phyloP scores from a whole-genome alignment of 2,329 filamentous ascomycete genomes.

The Diaporthe humulicola region DNA sequence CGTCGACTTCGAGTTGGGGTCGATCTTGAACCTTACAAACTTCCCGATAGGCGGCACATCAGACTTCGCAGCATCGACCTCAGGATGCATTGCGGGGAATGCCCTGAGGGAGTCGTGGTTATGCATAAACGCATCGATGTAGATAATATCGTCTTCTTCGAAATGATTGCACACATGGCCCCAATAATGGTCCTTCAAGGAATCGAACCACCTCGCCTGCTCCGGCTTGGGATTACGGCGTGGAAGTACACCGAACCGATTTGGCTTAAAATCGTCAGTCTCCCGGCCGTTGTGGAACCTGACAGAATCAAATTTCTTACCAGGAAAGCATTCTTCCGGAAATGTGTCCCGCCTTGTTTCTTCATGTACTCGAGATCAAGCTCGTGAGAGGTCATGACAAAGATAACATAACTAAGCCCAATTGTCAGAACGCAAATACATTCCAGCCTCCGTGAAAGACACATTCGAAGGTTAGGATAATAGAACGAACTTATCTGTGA shows the following conservation, averaged over 20 bases:
- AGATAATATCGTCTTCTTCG: neutral
- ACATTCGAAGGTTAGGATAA: too few species aligned
- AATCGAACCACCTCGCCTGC: conserved; percentile 11
- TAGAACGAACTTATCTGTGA: neutral
- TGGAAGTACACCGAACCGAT: neutral
- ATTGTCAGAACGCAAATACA: neutral
- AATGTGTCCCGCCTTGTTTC: neutral
- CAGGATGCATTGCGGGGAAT: neutral
- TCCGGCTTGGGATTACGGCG: neutral
- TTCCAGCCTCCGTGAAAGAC: too few species aligned
- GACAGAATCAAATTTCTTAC: neutral
- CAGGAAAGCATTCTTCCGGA: neutral
- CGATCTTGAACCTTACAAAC: conserved; percentile 15
- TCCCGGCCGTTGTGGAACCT: neutral
- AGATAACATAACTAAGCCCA: neutral
- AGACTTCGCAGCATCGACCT: conserved; percentile 4
- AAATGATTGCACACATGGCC: conserved; percentile 1
- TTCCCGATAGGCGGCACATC: neutral
- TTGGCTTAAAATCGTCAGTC: neutral
- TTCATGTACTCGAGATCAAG: neutral
- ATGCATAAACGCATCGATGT: neutral
- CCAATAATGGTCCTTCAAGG: neutral
- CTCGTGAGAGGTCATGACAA: neutral
- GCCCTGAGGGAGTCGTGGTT: neutral
- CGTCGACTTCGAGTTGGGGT: neutral